Conservation (phyloP, 75 land plant species). For the Picea sitchensis region DNA sequence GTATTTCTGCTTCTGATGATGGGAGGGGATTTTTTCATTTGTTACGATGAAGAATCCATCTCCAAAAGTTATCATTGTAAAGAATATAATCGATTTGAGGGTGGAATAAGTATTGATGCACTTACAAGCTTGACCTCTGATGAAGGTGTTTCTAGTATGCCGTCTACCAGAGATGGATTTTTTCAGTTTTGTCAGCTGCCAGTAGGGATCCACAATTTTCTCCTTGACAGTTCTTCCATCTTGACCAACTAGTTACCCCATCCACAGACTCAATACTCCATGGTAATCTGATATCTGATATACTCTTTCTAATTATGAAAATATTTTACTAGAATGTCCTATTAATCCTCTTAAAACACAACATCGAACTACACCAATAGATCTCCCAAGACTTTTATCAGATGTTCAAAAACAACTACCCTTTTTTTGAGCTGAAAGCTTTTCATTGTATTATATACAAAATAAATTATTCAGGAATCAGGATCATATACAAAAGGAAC, state of each 20-base stretch:
- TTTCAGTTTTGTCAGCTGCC: neutral
- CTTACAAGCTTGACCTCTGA: neutral
- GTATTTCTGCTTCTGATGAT: neutral
- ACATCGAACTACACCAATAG: no score
- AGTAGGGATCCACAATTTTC: neutral
- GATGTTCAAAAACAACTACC: no score
- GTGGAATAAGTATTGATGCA: neutral
- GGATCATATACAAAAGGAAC: no score
- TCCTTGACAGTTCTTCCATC: neutral
- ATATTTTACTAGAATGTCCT: no score
- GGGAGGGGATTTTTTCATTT: neutral
- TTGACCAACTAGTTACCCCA: neutral
- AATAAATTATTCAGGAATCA: no score
- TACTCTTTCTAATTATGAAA: no score
- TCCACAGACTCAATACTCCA: neutral
- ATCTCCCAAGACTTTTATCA: no score
- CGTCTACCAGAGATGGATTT: neutral
- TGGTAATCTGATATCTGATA: no score
- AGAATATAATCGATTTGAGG: neutral
- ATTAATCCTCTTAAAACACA: no score
- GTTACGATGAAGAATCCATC: neutral
- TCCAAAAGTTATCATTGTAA: neutral
- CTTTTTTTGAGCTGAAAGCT: no score
- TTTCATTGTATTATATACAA: no score
- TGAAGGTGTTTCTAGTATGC: neutral